Base-by-base conservation (phyloP, 2,329 filamentous ascomycete genomes). In the Xylaria sp. region DNA sequence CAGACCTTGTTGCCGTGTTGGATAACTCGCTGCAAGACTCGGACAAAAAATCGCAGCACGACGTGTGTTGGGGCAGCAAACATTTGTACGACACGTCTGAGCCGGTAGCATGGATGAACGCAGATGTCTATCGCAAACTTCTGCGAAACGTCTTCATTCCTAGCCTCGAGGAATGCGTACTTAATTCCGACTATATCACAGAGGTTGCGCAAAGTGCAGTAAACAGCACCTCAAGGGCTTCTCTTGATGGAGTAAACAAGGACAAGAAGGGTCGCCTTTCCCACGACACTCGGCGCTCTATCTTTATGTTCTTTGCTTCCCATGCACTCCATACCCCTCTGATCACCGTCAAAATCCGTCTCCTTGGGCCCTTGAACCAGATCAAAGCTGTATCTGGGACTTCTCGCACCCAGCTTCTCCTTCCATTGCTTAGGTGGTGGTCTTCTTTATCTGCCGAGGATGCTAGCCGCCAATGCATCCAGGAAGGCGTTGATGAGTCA, bases 101-200 rank as follows among this genome's bases (percentile, higher is more conserved):
- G 22, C 71, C 79, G 34, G 69, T 88, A 16, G 75, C 81, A 42
- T 84, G 82, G 77, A 76, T 95, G 49, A 72, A 81, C 2, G 66
- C 75, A 1, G 80, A 86, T 20, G 80, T 87, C 49, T 75, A 76
- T 2, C 75, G 80, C 40, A 86, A 83, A 53, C 72, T 95, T 18
- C 67, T 94, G 1, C 79, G 84, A 18, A 78, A 83, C 18, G 78
- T 89, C 37, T 73, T 97, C n/a, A 71, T 91, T 18, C 90, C 90
- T 0, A 83, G 82, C 1, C 74, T 96, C 8, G 92, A 97, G 71
- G 94, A 97, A 71, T 95, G 88, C 65, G 80, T 93, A 2, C 83
- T 97, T 61, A 92, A 97, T 67, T 76, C 84, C 3, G 83, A 81
- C 22, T 87, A 94, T 56, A 79, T 96, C 41, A 76, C 81, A 21